Evolutionary conservation across 73 alveolate species (phyloP).

Genomic region (Paramecium primaurelia): DNA sequence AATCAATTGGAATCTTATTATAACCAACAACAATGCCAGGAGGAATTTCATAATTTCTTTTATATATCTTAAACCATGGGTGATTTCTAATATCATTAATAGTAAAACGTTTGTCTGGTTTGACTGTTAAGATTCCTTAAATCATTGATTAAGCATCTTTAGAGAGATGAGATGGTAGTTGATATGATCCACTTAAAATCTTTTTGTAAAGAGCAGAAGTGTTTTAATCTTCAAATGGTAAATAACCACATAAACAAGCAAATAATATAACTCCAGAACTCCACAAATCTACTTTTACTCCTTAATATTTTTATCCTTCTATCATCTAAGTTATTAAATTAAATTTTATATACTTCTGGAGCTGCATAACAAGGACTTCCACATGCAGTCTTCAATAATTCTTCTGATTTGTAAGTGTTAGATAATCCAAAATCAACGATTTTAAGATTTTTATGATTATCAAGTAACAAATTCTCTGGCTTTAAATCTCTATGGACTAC

Average conservation of each 20-base stretch:
- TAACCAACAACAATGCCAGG: conserved; percentile 83
- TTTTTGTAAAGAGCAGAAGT: conserved; percentile 52
- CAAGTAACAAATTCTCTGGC: conserved; percentile 93
- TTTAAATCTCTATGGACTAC: conserved; percentile 94
- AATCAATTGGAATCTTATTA: conserved; percentile 86
- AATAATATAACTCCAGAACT: conserved; percentile 91
- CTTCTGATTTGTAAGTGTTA: conserved; percentile 84
- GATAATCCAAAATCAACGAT: conserved; percentile 95
- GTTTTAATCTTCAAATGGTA: conserved; percentile 83
- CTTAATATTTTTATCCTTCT: conserved; percentile 87
- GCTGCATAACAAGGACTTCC: conserved; percentile 9
- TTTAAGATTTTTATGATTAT: conserved; percentile 81
- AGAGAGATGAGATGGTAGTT: conserved; percentile 79
- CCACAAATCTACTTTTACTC: conserved; percentile 92
- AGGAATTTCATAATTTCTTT: conserved; percentile 53
- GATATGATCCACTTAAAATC: conserved; percentile 49
- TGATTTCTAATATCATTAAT: conserved; percentile 83
- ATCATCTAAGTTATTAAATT: conserved; percentile 67
- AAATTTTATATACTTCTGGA: background rate
- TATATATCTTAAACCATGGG: conserved; percentile 80
- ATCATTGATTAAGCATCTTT: conserved; percentile 82
- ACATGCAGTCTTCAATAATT: conserved; percentile 88
- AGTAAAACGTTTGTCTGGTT: conserved; percentile 81
- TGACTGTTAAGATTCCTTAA: conserved; percentile 74
- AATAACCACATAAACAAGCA: conserved; percentile 93